Percentiles rank a stretch among this genome's conserved stretches.
phyloP scores from a whole-genome alignment of 2,329 filamentous ascomycete genomes.

The Hypoxylon sp. region DNA sequence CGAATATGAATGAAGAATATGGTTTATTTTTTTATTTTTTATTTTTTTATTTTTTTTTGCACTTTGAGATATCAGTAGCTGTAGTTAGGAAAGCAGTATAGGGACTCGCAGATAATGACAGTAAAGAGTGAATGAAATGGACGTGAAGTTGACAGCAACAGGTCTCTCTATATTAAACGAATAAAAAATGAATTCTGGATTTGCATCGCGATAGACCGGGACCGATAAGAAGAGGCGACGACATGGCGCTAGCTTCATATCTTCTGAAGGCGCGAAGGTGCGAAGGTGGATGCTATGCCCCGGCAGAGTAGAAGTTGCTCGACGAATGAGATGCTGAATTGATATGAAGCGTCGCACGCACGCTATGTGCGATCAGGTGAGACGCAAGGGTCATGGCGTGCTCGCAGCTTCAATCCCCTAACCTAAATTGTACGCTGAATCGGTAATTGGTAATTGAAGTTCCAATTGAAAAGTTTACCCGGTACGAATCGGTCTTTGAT shows the following conservation, averaged over 20 bases:
- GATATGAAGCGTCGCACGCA: neutral
- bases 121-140: too few relatives aligned
- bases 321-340: neutral
- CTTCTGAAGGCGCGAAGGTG: neutral
- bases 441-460: neutral
- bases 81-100: neutral
- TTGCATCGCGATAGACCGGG: too few relatives aligned
- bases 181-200: too few relatives aligned
- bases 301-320: neutral
- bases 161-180: too few relatives aligned
- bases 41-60: neutral
- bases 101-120: neutral
- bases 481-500: neutral
- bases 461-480: neutral
- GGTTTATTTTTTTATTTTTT: neutral
- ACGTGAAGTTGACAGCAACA: too few relatives aligned
- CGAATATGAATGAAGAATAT: slow-evolving; percentile 41
- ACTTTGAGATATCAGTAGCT: neutral
- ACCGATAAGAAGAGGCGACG: neutral
- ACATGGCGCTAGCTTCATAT: neutral
- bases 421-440: slow-evolving; percentile 4
- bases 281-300: neutral
- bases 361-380: slow-evolving; percentile 20
- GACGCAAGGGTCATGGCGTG: slow-evolving; percentile 29
- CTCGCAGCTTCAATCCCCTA: slow-evolving; percentile 15